These are phyloP conservation scores for Lyophyllum semitale DNA, from an alignment of 768 basidiomycete genomes.

Conservation along the genomic window DNA sequence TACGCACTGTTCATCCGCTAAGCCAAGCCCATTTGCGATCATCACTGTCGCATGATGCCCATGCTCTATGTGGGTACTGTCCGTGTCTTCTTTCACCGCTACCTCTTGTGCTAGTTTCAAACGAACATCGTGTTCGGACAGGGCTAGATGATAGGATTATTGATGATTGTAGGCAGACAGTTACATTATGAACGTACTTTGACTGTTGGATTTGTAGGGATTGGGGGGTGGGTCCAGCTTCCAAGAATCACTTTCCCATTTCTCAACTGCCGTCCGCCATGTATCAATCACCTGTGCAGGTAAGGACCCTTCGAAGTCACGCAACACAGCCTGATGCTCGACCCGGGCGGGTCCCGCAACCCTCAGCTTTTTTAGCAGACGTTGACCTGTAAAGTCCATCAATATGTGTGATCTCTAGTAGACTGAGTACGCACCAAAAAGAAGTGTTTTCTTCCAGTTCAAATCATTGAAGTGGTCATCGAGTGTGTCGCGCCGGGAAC, in stretches of 20 bases:
- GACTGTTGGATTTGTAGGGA: neutral
- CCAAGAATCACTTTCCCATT: neutral
- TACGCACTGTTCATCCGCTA: constrained; percentile 2
- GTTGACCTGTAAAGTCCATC: neutral
- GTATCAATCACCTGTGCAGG: neutral
- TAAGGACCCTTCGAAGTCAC: neutral
- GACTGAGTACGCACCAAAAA: too few species aligned
- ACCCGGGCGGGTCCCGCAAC: neutral
- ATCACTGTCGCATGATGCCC: neutral
- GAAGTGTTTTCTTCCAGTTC: too few species aligned
- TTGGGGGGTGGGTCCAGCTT: neutral
- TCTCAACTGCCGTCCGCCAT: neutral
- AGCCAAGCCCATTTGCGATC: constrained; percentile 2
- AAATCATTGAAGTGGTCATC: too few species aligned
- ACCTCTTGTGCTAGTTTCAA: neutral
- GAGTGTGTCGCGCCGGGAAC: neutral
- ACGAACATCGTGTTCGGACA: neutral
- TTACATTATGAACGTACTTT: neutral
- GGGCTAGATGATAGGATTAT: neutral
- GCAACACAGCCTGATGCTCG: neutral
- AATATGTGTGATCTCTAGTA: too few species aligned
- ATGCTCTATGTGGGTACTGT: neutral
- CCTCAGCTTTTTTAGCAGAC: neutral
- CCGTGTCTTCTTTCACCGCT: neutral
- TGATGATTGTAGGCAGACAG: neutral